Conservation (phyloP, 495 filamentous ascomycete genomes). For the Tuber magnatum region DNA sequence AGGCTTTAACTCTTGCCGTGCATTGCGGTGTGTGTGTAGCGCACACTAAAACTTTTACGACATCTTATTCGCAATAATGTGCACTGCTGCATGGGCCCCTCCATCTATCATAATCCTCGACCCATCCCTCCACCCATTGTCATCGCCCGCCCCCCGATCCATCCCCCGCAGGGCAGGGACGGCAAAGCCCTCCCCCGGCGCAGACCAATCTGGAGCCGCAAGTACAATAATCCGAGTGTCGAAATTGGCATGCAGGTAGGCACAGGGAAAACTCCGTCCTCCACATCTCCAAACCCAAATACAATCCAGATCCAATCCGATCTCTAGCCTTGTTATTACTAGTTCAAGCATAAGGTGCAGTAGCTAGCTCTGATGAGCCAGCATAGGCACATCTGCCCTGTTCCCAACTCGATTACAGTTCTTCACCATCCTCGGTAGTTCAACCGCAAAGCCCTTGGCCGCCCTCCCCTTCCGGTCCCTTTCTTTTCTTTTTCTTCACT, state of each 20-base stretch:
- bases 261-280: background rate
- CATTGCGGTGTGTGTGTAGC: background rate
- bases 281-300: background rate
- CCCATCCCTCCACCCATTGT: background rate
- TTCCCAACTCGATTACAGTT: background rate
- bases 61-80: background rate
- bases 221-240: background rate
- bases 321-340: background rate
- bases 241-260: background rate
- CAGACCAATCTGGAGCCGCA: background rate
- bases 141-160: background rate
- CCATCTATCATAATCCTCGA: background rate
- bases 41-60: background rate
- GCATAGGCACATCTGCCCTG: background rate
- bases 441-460: background rate
- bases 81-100: background rate
- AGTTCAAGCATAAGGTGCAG: background rate
- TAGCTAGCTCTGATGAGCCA: background rate
- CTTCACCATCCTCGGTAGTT: background rate
- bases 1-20: background rate
- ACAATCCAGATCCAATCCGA: background rate
- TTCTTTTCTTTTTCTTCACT: background rate
- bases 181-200: constrained; percentile 1
- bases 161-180: background rate
- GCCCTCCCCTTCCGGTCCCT: background rate